Base-by-base conservation (phyloP, 768 basidiomycete species). In the Trametes gibbosa region DNA sequence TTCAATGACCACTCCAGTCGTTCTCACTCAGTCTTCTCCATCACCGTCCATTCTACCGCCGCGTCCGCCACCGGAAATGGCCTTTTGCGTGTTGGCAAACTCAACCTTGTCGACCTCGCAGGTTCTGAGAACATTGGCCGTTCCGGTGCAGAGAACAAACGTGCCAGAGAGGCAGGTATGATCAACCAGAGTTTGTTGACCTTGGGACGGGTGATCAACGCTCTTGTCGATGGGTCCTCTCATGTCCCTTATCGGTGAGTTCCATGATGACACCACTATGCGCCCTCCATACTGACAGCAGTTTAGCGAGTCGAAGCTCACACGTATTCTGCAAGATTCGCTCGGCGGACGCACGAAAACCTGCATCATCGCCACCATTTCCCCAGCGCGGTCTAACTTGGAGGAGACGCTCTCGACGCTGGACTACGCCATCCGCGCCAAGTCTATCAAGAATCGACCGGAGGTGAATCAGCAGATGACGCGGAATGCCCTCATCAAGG, bases 1-100 rank as follows among this genome's bases (percentile, higher is more conserved):
- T 96, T 98, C 81, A 99, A 99, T 70, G 94, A 98, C 68, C 91
- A 94, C 65, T 96, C 93, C 5, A 92, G 95, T 74, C 94, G 97
- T 14, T 98, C 97, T 0, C 97, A 99, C 70, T 97, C 95, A 1
- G 89, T 99, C 16, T 98, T 99, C 73, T 91, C 93, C n/a, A 85
- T 99, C 66, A 94, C 92, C 0, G 89, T 99, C 0, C 93, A 97
- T 68, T 84, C 86, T 63, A 98, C 95, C 67, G 95, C 97, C 70
- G 82, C 83, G 1, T 84, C 85, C 1, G 71, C 80, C 10, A 77
- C 84, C 37, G 91, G 91, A 2, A 93, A 98, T 63, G 95, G 98
- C 69, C 77, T 97, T 6, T 78, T 98, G 47, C 90, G 89, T 69
- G 87, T 95, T 32, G 97, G 97, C 23, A 98, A 98, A 72, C 81